A percentile compares a stretch with the other conserved stretches of the same genome.
These are phyloP conservation scores for Xylaria nigripes DNA, from an alignment of 495 filamentous ascomycete genomes.

Conservation along the genomic window DNA sequence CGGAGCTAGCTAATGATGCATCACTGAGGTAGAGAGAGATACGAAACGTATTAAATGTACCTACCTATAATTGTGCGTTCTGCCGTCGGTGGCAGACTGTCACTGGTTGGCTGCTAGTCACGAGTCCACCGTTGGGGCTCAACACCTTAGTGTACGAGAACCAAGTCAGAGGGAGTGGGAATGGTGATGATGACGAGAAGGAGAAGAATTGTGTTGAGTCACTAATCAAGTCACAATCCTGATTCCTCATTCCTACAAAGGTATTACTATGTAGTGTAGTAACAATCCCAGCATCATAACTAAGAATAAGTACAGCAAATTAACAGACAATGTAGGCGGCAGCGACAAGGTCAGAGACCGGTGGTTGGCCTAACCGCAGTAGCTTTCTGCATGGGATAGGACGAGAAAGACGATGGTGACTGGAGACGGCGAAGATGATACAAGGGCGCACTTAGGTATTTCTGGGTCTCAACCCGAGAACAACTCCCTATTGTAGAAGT, in stretches of 20 bases:
- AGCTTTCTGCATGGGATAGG: background rate
- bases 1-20: constrained; percentile 10
- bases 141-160: constrained; percentile 9
- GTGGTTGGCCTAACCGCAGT: background rate
- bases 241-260: background rate
- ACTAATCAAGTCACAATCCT: background rate
- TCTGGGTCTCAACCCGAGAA: constrained; percentile 5
- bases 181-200: background rate
- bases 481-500: background rate
- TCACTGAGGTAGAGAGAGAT: background rate
- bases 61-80: background rate
- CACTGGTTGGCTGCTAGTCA: constrained; percentile 8
- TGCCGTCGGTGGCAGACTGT: background rate
- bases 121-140: constrained; percentile 11
- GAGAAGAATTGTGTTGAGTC: background rate
- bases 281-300: background rate
- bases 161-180: background rate
- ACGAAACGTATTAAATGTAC: background rate
- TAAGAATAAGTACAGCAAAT: no score
- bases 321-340: background rate
- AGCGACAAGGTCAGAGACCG: background rate
- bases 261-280: background rate
- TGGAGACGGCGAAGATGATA: constrained; percentile 11
- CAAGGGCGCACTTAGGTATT: constrained; percentile 6
- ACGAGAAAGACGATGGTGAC: constrained; percentile 4